Evolutionary conservation across 768 basidiomycete genomes (phyloP).

Genomic region (Boletus patriciae): DNA sequence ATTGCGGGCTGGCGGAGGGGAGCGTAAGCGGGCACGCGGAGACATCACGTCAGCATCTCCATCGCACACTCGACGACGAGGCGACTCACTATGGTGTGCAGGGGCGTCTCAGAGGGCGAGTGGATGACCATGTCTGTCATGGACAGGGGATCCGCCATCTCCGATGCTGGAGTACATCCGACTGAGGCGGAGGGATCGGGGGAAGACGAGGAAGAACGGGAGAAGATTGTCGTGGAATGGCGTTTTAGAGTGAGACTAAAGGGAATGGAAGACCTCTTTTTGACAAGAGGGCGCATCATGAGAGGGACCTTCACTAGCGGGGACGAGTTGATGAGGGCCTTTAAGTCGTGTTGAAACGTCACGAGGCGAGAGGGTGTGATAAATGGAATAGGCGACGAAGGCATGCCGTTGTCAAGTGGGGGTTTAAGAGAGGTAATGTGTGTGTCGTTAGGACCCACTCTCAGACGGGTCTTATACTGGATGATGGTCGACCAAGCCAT

Average conservation of each 20-base stretch:
- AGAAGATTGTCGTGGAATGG: constrained; percentile 27
- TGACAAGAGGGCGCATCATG: constrained; percentile 27
- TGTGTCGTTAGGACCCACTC: constrained; percentile 12
- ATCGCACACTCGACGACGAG: background rate
- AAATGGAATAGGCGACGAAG: constrained; percentile 27
- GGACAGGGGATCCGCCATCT: constrained; percentile 24
- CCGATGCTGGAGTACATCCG: constrained; percentile 15
- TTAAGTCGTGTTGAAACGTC: constrained; percentile 31
- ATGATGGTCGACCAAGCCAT: constrained; percentile 19
- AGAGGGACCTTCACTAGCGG: constrained; percentile 29
- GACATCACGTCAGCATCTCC: constrained; percentile 10
- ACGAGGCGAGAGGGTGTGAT: constrained; percentile 28
- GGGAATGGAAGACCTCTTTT: constrained; percentile 28
- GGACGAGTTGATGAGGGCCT: constrained; percentile 27
- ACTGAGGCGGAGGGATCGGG: constrained; percentile 11
- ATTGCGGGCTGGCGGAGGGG: constrained; percentile 23
- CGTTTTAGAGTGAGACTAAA: constrained; percentile 25
- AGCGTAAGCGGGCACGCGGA: background rate
- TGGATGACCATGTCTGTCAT: constrained; percentile 2
- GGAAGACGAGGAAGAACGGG: constrained; percentile 21
- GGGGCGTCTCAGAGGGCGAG: constrained; percentile 1
- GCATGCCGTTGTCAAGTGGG: constrained; percentile 23
- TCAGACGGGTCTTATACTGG: constrained; percentile 21
- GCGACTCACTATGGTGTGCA: constrained; percentile 16
- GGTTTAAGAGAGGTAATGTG: constrained; percentile 18